Evolutionary conservation across 2,329 filamentous ascomycete genomes (phyloP).

Genomic region (Fusarium fujikuroi): DNA sequence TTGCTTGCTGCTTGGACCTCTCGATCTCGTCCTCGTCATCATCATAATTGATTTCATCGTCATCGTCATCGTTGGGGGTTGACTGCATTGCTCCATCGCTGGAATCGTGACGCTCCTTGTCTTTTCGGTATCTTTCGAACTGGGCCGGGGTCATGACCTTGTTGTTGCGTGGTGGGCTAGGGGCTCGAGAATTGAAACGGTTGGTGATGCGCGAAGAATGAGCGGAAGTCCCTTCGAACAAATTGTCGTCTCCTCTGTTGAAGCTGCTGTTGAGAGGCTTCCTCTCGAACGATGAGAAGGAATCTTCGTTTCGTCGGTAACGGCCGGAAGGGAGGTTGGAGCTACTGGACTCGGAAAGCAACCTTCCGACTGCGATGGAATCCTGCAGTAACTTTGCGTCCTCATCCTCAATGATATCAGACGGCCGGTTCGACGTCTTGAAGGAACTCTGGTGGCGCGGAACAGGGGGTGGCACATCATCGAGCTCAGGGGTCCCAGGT

Average conservation of each 20-base stretch:
- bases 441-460: slow-evolving; percentile 53
- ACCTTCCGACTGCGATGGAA: slow-evolving; percentile 61
- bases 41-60: slow-evolving; percentile 72
- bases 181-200: slow-evolving; percentile 49
- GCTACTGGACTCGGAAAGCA: slow-evolving; percentile 50
- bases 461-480: slow-evolving; percentile 54
- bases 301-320: slow-evolving; percentile 57
- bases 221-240: slow-evolving; percentile 62
- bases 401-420: slow-evolving; percentile 60
- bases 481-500: slow-evolving; percentile 52
- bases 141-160: slow-evolving; percentile 93
- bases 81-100: slow-evolving; percentile 56
- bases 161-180: slow-evolving; percentile 64
- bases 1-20: slow-evolving; percentile 76
- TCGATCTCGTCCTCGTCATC: slow-evolving; percentile 84
- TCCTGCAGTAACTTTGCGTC: slow-evolving; percentile 65
- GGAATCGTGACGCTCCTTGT: slow-evolving; percentile 71
- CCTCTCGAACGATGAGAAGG: slow-evolving; percentile 47
- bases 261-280: slow-evolving; percentile 46
- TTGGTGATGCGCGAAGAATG: slow-evolving; percentile 52
- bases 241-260: slow-evolving; percentile 63
- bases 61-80: slow-evolving; percentile 67
- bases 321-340: slow-evolving; percentile 35
- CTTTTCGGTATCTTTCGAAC: slow-evolving; percentile 82
- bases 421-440: slow-evolving; percentile 48